Percentiles rank a stretch among this genome's conserved stretches.
Conservation (phyloP, 805 yeast genomes). For the Phaffomyces antillensis region DNA sequence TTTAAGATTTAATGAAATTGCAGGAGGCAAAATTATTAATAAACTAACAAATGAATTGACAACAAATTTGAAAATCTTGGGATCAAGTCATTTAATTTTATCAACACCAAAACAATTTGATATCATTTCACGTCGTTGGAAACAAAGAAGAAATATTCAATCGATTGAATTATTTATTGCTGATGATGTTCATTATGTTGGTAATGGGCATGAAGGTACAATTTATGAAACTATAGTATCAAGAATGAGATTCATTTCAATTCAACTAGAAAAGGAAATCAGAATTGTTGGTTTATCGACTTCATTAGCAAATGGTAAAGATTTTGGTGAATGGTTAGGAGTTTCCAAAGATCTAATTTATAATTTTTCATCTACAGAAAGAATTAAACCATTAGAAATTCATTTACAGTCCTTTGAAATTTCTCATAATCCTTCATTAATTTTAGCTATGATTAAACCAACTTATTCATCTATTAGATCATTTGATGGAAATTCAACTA, state of each 20-base stretch:
- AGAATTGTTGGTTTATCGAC: conserved; percentile 67
- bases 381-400: conserved; percentile 50
- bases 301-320: conserved; percentile 68
- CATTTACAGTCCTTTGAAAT: conserved; percentile 44
- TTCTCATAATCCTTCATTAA: conserved; percentile 44
- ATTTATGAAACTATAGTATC: conserved; percentile 65
- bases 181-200: conserved; percentile 67
- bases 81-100: conserved; percentile 57
- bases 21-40: conserved; percentile 50
- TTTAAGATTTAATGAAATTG: conserved; percentile 36
- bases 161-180: conserved; percentile 60
- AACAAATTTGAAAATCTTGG: conserved; percentile 48
- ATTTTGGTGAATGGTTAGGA: conserved; percentile 84
- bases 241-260: conserved; percentile 62
- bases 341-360: conserved; percentile 51
- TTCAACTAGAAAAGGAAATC: conserved; percentile 50
- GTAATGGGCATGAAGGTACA: conserved; percentile 49
- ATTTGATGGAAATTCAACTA: conserved; percentile 30
- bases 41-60: conserved; percentile 47
- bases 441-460: conserved; percentile 44
- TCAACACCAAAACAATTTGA: conserved; percentile 82
- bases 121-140: conserved; percentile 72
- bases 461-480: conserved; percentile 36
- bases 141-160: conserved; percentile 63
- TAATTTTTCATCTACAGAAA: conserved; percentile 62